Conservation (phyloP, 2,329 filamentous ascomycete species). For the Trichoderma sp. region DNA sequence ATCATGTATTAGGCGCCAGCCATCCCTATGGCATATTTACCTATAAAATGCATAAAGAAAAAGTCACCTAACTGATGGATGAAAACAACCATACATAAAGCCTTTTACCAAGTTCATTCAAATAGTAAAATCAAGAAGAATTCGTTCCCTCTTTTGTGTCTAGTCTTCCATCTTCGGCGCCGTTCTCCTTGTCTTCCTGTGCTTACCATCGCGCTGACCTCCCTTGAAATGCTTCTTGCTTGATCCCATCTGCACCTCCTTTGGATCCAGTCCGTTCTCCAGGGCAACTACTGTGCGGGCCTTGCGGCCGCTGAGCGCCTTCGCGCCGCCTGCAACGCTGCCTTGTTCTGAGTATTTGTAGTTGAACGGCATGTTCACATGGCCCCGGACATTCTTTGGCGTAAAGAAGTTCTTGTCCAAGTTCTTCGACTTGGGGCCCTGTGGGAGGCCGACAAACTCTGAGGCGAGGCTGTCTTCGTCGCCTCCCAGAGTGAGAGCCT, state of each 20-base stretch:
- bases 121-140: not conserved
- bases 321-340: constrained; percentile 47
- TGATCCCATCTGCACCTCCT: constrained; percentile 66
- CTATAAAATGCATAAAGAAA: not conserved
- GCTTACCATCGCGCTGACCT: constrained; percentile 64
- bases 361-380: constrained; percentile 80
- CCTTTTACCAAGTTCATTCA: constrained; percentile 21
- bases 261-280: constrained; percentile 82
- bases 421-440: constrained; percentile 73
- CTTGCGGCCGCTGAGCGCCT: constrained; percentile 81
- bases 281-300: constrained; percentile 77
- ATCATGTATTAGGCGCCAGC: not conserved
- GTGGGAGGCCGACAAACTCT: constrained; percentile 56
- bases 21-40: not conserved
- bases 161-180: constrained; percentile 21
- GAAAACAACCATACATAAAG: not conserved
- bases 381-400: constrained; percentile 63
- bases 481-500: constrained; percentile 49
- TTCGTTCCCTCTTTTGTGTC: not conserved
- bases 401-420: constrained; percentile 93
- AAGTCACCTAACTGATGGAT: not conserved
- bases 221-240: constrained; percentile 96
- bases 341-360: constrained; percentile 88
- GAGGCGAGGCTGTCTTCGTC: constrained; percentile 43
- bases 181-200: constrained; percentile 47